Base-by-base conservation (phyloP, 768 basidiomycete genomes). In the Chlorophyllum brunneum region DNA sequence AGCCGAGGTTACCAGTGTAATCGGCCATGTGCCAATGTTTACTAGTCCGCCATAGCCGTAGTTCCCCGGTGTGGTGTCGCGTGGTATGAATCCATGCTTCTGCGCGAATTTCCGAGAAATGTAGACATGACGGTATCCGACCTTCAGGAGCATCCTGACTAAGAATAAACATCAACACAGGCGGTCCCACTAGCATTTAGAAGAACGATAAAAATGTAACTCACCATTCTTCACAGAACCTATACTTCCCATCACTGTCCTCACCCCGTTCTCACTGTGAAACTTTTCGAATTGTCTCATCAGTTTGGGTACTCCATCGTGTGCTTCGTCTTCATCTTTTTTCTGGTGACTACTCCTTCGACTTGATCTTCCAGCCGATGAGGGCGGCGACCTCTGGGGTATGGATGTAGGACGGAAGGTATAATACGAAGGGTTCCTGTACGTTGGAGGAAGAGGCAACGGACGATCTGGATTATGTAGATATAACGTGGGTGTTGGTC, bases 141-240 rank as follows among this genome's bases (percentile, higher is more conserved):
- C 79, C 68, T 92, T 95, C 54, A 99, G 75, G 33, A 98, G 79
- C 95, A 98, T 99, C 16, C 89, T 83, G 1, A 95, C 92, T 92
- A 60, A 0, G 18, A 40, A 43, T 30, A 48, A 24, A 27, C 45
- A n/a, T 13, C 15, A 30, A 40, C 43, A 22, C 13, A n/a, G 1
- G 16, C 39, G 11, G 20, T 18, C 34, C 11, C 15, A 27, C 24
- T 7, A 2, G 34, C 5, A 16, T 50, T 13, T 11, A 24, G 55
- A 40, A 11, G 38, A 23, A 24, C 20, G 23, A 13, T 16, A 29
- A 5, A 6, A n/a, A n/a, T n/a, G n/a, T n/a, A n/a, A 65, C 81
- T 48, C 53, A 91, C 93, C 93, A 66, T 89, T 83, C 45, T 85
- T 73, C 36, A 92, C 91, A n/a, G 92, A 87, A 0, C 94, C 95